phyloP scores from a whole-genome alignment of 192 early-diverging fungal species.

The Entophlyctis helioformis region DNA sequence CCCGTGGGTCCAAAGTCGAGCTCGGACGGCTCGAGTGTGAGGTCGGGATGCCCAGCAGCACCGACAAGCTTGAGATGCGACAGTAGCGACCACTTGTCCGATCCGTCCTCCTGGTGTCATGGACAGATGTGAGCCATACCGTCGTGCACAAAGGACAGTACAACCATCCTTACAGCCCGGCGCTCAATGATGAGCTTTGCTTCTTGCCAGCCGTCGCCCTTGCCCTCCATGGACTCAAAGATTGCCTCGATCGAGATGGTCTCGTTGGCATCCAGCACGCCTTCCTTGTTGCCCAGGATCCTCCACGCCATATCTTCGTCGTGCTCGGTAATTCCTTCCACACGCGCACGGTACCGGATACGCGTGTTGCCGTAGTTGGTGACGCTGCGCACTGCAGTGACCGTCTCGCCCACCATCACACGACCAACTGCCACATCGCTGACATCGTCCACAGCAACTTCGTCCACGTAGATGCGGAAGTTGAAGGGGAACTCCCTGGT shows the following conservation, averaged over 20 bases:
- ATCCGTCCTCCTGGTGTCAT: constrained; percentile 17
- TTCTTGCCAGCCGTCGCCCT: constrained; percentile 42
- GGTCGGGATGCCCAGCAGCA: constrained; percentile 34
- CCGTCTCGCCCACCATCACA: constrained; percentile 35
- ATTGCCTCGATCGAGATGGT: constrained; percentile 17
- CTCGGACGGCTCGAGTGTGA: constrained; percentile 13
- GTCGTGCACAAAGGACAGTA: too few species aligned
- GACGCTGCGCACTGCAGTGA: constrained; percentile 13
- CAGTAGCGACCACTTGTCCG: constrained; percentile 23
- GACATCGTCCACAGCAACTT: constrained; percentile 28
- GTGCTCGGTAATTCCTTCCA: constrained; percentile 9
- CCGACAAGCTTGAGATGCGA: constrained; percentile 30
- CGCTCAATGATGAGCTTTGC: constrained; percentile 36
- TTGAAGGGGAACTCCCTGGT: constrained; percentile 16
- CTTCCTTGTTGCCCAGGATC: too few species aligned
- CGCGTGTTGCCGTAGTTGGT: constrained; percentile 33
- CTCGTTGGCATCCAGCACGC: constrained; percentile 22
- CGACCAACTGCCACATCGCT: constrained; percentile 35
- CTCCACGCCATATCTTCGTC: too few species aligned
- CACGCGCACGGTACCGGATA: constrained; percentile 29
- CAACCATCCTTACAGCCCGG: constrained; percentile 17
- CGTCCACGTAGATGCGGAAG: constrained; percentile 33
- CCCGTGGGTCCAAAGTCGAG: constrained; percentile 31
- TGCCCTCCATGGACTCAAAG: constrained; percentile 30
- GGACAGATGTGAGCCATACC: too few species aligned